Conservation (phyloP, 805 yeast genomes). For the Barnettozyma salicaria region DNA sequence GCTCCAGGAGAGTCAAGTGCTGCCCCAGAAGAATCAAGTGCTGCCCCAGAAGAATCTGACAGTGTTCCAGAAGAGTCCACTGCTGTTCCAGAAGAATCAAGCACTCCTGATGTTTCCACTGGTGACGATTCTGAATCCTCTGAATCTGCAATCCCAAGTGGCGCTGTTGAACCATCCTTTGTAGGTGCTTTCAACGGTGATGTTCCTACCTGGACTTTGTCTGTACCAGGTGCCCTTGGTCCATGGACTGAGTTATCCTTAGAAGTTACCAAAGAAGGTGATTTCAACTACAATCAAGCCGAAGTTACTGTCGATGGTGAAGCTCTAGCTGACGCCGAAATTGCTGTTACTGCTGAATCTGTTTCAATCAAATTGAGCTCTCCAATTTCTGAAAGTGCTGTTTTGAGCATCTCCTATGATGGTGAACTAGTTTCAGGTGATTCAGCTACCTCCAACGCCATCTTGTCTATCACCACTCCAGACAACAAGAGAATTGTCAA, state of each 20-base stretch:
- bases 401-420: neutral
- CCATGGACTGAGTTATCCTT: slow-evolving; percentile 5
- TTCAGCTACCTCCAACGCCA: neutral
- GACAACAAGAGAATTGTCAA: slow-evolving; percentile 10
- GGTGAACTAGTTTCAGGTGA: slow-evolving; percentile 1
- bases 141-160: too few species aligned
- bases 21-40: too few species aligned
- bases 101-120: too few species aligned
- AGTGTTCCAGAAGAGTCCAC: slow-evolving; percentile 1
- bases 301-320: slow-evolving; percentile 10
- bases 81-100: too few species aligned
- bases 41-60: too few species aligned
- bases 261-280: slow-evolving; percentile 1
- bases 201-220: slow-evolving; percentile 1
- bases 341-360: neutral
- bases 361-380: neutral
- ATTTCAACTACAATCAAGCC: slow-evolving; percentile 4
- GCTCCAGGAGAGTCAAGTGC: too few species aligned
- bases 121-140: too few species aligned
- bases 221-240: slow-evolving; percentile 5
- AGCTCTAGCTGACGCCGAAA: slow-evolving; percentile 1
- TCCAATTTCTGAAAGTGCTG: neutral
- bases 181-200: slow-evolving; percentile 1
- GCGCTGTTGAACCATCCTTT: too few species aligned
- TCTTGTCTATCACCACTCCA: slow-evolving; percentile 11